Evolutionary conservation across 768 basidiomycete genomes (phyloP), one percentile per base, ranked within the genome.

Genomic region (Psilocybe azurescens): DNA sequence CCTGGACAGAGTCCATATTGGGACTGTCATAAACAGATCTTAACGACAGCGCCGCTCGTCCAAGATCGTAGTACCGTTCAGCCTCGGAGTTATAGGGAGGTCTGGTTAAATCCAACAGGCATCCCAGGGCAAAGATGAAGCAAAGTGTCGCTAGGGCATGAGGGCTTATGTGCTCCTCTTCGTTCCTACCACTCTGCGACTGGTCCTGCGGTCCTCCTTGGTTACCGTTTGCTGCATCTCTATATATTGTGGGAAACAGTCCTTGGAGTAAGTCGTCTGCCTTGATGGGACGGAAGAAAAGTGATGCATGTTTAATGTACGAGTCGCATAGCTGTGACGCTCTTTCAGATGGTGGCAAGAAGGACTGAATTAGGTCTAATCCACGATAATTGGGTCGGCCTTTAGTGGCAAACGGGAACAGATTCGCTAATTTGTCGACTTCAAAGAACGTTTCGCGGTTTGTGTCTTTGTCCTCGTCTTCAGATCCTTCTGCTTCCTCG

Each of bases 111-210:
- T 89, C 87, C 44, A 89, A 74, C n/a, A 89, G 73, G 6, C 84
- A 85, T 1, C 88, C 88, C 9, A 89, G 79, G 1, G 88, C 85
- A 48, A 89, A 81, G 20, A 88, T 65, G 71, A 89, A 86, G 72
- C 79, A 89, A 29, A 86, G 61, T 36, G 81, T 79, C 0, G 86
- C 82, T 28, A 89, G 78, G 8, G 79, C 77, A 69, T 87, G 90
- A 1, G 83, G 75, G 9, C 73, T 57, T 9, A 59, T 53, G 28
- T 51, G 61, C 0, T 59, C 57, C 24, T 41, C 62, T 32, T 57
- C 52, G 13, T 20, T 36, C 7, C 39, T 54, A 48, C 58, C 53
- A n/a, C 30, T 61, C 38, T 18, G 52, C 16, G 54, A 7, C n/a
- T 48, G 36, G 30, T 47, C 41, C 56, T 47, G 50, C 8, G 49